Evolutionary conservation across 331 rosid species (phyloP).

Genomic region (Malus hybrid): DNA sequence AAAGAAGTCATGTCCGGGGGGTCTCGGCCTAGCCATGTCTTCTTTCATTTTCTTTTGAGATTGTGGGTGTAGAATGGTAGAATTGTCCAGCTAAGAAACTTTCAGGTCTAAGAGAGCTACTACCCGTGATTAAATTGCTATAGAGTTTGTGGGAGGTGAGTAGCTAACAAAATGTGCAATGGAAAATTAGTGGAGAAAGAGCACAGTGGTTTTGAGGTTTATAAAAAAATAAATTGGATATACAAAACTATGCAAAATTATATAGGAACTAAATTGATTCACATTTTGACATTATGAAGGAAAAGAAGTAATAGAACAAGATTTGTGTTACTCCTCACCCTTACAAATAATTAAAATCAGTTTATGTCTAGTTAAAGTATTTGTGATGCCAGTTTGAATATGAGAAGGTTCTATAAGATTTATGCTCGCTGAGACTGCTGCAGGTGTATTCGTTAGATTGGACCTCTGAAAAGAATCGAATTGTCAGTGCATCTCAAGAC

Average conservation of each 20-base stretch:
- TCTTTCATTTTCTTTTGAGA: neutral
- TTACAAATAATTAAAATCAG: neutral
- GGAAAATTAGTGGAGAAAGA: neutral
- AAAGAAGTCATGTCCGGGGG: neutral
- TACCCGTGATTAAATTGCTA: neutral
- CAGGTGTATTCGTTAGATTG: slow-evolving; percentile 95
- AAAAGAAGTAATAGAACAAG: neutral
- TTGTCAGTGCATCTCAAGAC: slow-evolving; percentile 97
- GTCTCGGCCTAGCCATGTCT: neutral
- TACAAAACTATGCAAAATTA: neutral
- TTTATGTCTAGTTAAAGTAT: neutral
- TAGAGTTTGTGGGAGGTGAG: neutral
- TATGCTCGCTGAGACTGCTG: slow-evolving; percentile 9
- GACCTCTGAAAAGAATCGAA: slow-evolving; percentile 80
- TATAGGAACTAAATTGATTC: no score
- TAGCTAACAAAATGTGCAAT: neutral
- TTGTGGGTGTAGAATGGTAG: neutral
- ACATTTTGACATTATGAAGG: neutral
- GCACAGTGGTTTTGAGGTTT: neutral
- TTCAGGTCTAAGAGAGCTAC: neutral
- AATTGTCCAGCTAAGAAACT: neutral
- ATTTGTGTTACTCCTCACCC: neutral
- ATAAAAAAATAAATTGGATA: neutral
- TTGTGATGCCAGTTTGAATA: neutral
- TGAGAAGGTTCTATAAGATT: slow-evolving; percentile 2